A percentile compares a stretch with the other conserved stretches of the same genome.
phyloP scores from a whole-genome alignment of 305 asterid species.

The Fraxinus xanthoxyloides region DNA sequence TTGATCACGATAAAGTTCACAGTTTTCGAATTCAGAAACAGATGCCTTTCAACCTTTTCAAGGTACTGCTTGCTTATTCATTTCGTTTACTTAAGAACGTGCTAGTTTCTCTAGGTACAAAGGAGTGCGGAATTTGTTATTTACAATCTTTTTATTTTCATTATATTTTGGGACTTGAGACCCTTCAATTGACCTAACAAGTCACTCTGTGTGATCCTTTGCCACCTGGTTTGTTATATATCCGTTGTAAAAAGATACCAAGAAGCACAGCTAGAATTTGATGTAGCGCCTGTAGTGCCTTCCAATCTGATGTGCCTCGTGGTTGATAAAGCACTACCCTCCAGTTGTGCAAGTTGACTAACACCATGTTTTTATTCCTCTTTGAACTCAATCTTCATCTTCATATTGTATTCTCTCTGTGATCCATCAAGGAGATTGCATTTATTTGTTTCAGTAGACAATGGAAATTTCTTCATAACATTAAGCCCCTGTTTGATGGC shows the following conservation, averaged over 20 bases:
- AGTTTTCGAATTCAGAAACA: conserved; percentile 90
- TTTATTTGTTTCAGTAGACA: neutral
- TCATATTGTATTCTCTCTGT: neutral
- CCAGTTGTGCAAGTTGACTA: neutral
- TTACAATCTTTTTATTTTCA: neutral
- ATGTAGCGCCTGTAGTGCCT: neutral
- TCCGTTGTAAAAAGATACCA: neutral
- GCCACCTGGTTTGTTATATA: neutral
- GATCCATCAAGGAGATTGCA: neutral
- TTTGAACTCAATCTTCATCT: neutral
- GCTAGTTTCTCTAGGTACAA: neutral
- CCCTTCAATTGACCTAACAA: neutral
- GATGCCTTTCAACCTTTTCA: conserved; percentile 62
- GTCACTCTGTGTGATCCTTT: neutral
- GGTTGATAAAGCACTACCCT: neutral
- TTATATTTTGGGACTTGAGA: neutral
- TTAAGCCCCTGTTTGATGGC: neutral
- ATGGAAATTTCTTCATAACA: neutral
- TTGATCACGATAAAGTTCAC: conserved; percentile 92
- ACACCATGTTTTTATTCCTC: neutral
- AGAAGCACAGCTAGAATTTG: neutral
- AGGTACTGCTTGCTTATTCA: conserved; percentile 33
- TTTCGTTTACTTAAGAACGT: neutral
- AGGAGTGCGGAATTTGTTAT: neutral
- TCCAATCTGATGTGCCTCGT: neutral